These are phyloP conservation scores for Boletus eberwhitei DNA, from an alignment of 768 basidiomycete species.

Conservation along the genomic window DNA sequence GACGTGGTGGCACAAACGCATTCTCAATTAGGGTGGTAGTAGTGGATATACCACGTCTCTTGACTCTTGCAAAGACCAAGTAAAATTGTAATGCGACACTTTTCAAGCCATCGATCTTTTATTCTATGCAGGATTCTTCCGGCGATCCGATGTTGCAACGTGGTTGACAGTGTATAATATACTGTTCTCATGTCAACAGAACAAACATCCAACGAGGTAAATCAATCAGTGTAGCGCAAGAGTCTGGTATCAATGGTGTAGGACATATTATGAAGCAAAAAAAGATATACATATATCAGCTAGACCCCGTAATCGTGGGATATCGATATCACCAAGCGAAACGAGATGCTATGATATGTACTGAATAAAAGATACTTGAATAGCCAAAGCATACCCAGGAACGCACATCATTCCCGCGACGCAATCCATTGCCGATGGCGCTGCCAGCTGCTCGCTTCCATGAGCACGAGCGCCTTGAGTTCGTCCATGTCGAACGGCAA, in stretches of 20 bases:
- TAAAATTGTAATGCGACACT: neutral
- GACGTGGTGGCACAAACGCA: constrained; percentile 24
- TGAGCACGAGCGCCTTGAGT: constrained; percentile 36
- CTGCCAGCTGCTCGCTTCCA: constrained; percentile 41
- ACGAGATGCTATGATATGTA: neutral
- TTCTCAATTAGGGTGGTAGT: constrained; percentile 33
- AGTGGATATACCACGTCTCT: constrained; percentile 36
- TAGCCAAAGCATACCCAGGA: neutral
- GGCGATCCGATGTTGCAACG: no score
- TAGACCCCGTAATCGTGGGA: neutral
- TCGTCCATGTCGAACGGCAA: constrained; percentile 36
- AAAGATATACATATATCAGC: neutral
- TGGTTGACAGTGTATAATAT: no score
- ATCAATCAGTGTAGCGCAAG: neutral
- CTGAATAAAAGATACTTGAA: neutral
- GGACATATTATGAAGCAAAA: neutral
- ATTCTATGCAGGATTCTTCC: no score
- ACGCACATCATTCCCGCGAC: constrained; percentile 16
- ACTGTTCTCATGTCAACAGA: no score
- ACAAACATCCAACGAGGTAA: no score
- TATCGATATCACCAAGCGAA: neutral
- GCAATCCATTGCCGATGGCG: constrained; percentile 39
- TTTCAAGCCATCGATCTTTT: no score
- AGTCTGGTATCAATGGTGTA: no score
- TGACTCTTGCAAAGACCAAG: neutral